phyloP scores from a whole-genome alignment of 345 rosid species.

The Populus nigra region DNA sequence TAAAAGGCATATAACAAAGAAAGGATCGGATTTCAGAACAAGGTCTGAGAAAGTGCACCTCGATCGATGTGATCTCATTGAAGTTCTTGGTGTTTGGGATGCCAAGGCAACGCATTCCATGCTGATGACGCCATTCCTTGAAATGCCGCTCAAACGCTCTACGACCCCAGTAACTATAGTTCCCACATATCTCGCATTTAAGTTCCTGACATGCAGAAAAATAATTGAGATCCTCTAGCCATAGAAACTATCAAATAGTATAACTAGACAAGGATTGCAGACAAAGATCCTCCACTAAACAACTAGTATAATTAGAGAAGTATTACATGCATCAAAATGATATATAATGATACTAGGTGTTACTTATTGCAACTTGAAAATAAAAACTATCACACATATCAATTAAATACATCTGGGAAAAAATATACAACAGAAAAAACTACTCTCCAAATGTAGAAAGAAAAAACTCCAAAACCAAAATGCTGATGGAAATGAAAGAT shows the following conservation, averaged over 20 bases:
- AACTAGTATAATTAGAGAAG: neutral
- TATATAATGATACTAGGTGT: neutral
- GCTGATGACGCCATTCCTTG: conserved; percentile 98
- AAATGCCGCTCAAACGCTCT: conserved; percentile 97
- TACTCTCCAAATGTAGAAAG: neutral
- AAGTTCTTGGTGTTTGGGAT: conserved; percentile 99
- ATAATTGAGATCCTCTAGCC: neutral
- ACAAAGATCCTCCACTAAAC: neutral
- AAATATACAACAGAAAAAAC: neutral
- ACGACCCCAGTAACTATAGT: conserved; percentile 96
- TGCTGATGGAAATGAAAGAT: neutral
- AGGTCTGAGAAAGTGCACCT: conserved; percentile 36
- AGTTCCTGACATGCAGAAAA: conserved; percentile 55
- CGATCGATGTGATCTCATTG: conserved; percentile 89
- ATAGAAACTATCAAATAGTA: neutral
- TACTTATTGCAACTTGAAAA: neutral
- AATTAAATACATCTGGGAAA: neutral
- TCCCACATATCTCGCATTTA: conserved; percentile 94
- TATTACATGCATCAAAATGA: neutral
- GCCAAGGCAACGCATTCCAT: conserved; percentile 98
- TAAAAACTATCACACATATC: neutral
- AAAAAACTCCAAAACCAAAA: neutral
- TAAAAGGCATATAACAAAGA: neutral
- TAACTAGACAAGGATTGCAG: neutral
- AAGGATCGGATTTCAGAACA: neutral